phyloP scores from a whole-genome alignment of 108 stramenopile genomes.

The Fragilariopsis cylindrus region DNA sequence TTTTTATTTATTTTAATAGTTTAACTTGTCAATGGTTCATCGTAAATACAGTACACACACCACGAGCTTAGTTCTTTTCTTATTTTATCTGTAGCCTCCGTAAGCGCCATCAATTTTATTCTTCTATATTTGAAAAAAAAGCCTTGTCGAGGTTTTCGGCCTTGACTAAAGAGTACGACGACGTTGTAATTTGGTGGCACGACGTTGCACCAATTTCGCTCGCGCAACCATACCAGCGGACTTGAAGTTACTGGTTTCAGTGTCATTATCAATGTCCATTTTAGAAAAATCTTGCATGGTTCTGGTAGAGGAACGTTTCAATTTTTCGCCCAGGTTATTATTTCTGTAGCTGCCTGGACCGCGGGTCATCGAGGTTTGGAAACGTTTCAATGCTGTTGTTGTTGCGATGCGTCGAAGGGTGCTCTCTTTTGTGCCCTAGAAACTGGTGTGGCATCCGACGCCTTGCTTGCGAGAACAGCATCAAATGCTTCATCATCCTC shows the following conservation, averaged over 20 bases:
- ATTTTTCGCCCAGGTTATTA: neutral
- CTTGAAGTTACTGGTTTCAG: neutral
- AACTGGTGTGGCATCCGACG: neutral
- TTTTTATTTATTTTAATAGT: too few relatives aligned
- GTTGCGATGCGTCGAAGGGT: conserved; percentile 14
- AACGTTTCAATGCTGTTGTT: conserved; percentile 9
- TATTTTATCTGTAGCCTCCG: conserved; percentile 14
- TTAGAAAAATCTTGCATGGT: neutral
- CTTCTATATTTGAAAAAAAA: conserved; percentile 6
- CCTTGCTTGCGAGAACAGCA: neutral
- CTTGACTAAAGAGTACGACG: neutral
- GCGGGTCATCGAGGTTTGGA: conserved; percentile 10
- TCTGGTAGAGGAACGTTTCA: conserved; percentile 1
- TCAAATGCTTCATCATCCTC: conserved; percentile 15
- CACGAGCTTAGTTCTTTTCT: neutral
- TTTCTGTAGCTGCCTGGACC: neutral
- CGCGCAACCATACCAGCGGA: conserved; percentile 6
- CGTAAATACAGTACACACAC: too few relatives aligned
- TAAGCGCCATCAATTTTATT: neutral
- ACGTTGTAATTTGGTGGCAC: conserved; percentile 18
- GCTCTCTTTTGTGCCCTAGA: conserved; percentile 1
- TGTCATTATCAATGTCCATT: neutral
- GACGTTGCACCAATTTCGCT: conserved; percentile 7
- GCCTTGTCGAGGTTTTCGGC: conserved; percentile 6
- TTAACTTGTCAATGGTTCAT: too few relatives aligned